A percentile compares a stretch with the other conserved stretches of the same genome.
Conservation (phyloP, 805 yeast species). For the Starmerella geochares region DNA sequence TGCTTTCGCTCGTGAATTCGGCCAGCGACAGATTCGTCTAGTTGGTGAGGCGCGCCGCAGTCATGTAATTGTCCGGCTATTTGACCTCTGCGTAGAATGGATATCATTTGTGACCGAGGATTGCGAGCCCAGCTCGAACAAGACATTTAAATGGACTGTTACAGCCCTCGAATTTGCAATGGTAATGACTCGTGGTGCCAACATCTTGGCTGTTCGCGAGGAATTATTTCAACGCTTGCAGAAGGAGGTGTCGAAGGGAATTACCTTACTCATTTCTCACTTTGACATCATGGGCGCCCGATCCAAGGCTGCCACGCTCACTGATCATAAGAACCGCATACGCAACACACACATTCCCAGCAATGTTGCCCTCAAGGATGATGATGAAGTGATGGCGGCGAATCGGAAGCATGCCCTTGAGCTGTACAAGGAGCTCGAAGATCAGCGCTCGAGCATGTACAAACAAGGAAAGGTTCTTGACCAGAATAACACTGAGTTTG, state of each 20-base stretch:
- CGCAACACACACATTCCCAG: conserved; percentile 25
- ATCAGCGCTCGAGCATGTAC: conserved; percentile 39
- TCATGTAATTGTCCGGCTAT: conserved; percentile 56
- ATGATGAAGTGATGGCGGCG: conserved; percentile 44
- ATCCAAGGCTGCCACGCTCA: conserved; percentile 48
- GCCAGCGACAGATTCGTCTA: conserved; percentile 56
- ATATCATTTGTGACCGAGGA: conserved; percentile 86
- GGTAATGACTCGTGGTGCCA: conserved; percentile 86
- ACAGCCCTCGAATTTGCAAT: conserved; percentile 90
- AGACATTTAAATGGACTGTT: conserved; percentile 93
- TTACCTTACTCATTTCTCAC: conserved; percentile 86
- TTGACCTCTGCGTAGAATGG: conserved; percentile 79
- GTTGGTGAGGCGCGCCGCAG: conserved; percentile 59
- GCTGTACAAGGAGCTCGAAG: conserved; percentile 56
- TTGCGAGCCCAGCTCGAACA: conserved; percentile 82
- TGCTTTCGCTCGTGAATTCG: conserved; percentile 70
- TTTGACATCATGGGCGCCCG: conserved; percentile 98
- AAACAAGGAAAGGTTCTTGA: conserved; percentile 83
- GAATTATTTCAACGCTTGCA: conserved; percentile 64
- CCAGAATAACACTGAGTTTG: conserved; percentile 76
- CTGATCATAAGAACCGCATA: conserved; percentile 32
- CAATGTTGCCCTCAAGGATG: conserved; percentile 42
- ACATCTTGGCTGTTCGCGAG: conserved; percentile 68
- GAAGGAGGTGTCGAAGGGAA: conserved; percentile 82
- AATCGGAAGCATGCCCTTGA: conserved; percentile 60